Conservation (phyloP, 176 grass and related monocot species). For the Ampelocalamus luodianensis region DNA sequence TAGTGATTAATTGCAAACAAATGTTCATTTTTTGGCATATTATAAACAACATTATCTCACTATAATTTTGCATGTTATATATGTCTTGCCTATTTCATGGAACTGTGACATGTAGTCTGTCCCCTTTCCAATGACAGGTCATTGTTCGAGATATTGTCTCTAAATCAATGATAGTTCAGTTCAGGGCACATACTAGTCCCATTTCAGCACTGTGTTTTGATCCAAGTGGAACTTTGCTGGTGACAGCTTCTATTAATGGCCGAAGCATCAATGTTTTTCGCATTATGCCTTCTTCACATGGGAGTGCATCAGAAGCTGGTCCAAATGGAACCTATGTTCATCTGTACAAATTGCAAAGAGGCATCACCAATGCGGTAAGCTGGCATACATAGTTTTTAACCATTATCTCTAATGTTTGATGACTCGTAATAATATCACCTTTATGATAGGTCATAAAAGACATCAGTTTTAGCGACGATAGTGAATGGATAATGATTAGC, state of each 20-base stretch:
- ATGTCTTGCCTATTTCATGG: constrained; percentile 32
- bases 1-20: background rate
- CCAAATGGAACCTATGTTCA: constrained; percentile 71
- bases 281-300: constrained; percentile 71
- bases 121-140: constrained; percentile 61
- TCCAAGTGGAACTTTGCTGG: constrained; percentile 93
- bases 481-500: constrained; percentile 99
- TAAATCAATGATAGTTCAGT: constrained; percentile 88
- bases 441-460: constrained; percentile 90
- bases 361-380: constrained; percentile 93
- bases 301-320: constrained; percentile 59
- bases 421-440: constrained; percentile 40
- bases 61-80: constrained; percentile 11
- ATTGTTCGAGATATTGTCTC: constrained; percentile 92
- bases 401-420: constrained; percentile 30
- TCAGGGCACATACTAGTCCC: constrained; percentile 86
- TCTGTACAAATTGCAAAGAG: constrained; percentile 90
- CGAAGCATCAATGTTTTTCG: constrained; percentile 89
- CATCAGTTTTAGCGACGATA: constrained; percentile 95
- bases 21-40: background rate
- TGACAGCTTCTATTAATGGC: constrained; percentile 93
- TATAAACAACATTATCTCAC: background rate
- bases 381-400: constrained; percentile 22
- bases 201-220: constrained; percentile 98
- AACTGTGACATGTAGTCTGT: constrained; percentile 32